Conservation (phyloP, 176 grass and related monocot genomes). For the Oryza brachyantha region DNA sequence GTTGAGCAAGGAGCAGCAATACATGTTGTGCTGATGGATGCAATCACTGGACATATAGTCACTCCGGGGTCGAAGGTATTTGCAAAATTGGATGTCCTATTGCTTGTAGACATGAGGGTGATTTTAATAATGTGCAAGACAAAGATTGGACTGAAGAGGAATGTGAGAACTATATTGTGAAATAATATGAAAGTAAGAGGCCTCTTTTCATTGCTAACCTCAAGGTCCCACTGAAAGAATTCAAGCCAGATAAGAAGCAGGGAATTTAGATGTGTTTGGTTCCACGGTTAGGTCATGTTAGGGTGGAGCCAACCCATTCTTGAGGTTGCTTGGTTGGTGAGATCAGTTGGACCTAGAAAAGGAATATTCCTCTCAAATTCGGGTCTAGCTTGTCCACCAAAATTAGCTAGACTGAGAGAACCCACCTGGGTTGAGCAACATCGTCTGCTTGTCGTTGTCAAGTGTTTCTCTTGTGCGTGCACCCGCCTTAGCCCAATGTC, state of each 20-base stretch:
- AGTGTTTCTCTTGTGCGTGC: too few relatives aligned
- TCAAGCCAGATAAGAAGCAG: slow-evolving; percentile 93
- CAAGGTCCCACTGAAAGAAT: slow-evolving; percentile 77
- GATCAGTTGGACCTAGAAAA: too few relatives aligned
- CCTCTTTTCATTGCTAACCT: slow-evolving; percentile 83
- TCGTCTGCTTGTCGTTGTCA: too few relatives aligned
- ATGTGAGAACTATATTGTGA: slow-evolving; percentile 67
- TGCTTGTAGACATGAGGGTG: slow-evolving; percentile 78
- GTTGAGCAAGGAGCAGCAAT: slow-evolving; percentile 82
- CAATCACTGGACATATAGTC: slow-evolving; percentile 51
- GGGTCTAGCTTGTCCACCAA: too few relatives aligned
- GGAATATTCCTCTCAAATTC: too few relatives aligned
- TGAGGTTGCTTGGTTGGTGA: too few relatives aligned
- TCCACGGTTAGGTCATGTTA: too few relatives aligned
- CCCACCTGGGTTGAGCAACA: too few relatives aligned
- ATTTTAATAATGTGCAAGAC: slow-evolving; percentile 88
- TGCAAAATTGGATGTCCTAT: slow-evolving; percentile 76
- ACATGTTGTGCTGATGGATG: slow-evolving; percentile 78
- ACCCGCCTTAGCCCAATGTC: too few relatives aligned
- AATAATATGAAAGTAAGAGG: slow-evolving; percentile 86
- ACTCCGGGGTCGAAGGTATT: slow-evolving; percentile 59
- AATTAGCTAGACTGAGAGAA: too few relatives aligned
- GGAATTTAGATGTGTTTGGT: slow-evolving; percentile 83
- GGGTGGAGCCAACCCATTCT: too few relatives aligned
- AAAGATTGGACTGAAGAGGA: slow-evolving; percentile 87